Conservation (phyloP, 768 basidiomycete genomes). For the Leccinum olivaceopallidum region DNA sequence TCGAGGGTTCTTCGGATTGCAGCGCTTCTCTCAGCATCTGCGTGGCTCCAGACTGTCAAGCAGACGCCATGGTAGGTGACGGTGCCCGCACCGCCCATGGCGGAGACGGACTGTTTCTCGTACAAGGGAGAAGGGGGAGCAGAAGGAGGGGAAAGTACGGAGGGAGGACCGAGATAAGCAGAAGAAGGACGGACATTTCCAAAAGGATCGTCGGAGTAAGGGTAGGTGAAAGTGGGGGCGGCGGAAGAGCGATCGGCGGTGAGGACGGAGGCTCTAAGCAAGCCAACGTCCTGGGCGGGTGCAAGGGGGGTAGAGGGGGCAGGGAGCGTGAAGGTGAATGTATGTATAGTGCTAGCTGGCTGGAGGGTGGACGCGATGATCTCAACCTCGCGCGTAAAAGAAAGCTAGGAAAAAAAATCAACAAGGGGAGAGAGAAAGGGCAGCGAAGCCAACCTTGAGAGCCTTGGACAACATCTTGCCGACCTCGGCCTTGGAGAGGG, state of each 20-base stretch:
- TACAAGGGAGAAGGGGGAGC: slow-evolving; percentile 30
- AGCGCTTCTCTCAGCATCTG: slow-evolving; percentile 81
- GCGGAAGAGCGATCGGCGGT: slow-evolving; percentile 67
- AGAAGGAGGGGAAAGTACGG: slow-evolving; percentile 48
- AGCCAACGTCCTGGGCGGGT: slow-evolving; percentile 58
- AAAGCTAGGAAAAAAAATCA: slow-evolving; percentile 52
- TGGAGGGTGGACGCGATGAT: slow-evolving; percentile 94
- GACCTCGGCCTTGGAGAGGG: slow-evolving; percentile 82
- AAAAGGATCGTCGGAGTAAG: slow-evolving; percentile 77
- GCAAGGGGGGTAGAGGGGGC: slow-evolving; percentile 75
- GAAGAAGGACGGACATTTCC: slow-evolving; percentile 47
- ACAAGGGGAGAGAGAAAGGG: background rate
- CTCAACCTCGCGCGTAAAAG: slow-evolving; percentile 90
- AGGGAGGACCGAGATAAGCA: slow-evolving; percentile 78
- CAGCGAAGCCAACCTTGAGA: slow-evolving; percentile 61
- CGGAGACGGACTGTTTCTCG: slow-evolving; percentile 31
- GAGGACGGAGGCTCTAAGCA: slow-evolving; percentile 74
- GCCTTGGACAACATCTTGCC: slow-evolving; percentile 91
- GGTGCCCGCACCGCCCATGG: slow-evolving; percentile 39
- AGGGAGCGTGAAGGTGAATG: slow-evolving; percentile 86
- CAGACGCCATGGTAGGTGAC: slow-evolving; percentile 89
- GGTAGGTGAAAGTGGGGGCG: slow-evolving; percentile 65
- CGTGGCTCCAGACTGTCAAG: slow-evolving; percentile 94
- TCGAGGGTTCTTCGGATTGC: slow-evolving; percentile 86
- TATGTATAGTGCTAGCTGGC: slow-evolving; percentile 90